phyloP scores from a whole-genome alignment of 352 stramenopile species.

The Halophytophthora batemanensis region DNA sequence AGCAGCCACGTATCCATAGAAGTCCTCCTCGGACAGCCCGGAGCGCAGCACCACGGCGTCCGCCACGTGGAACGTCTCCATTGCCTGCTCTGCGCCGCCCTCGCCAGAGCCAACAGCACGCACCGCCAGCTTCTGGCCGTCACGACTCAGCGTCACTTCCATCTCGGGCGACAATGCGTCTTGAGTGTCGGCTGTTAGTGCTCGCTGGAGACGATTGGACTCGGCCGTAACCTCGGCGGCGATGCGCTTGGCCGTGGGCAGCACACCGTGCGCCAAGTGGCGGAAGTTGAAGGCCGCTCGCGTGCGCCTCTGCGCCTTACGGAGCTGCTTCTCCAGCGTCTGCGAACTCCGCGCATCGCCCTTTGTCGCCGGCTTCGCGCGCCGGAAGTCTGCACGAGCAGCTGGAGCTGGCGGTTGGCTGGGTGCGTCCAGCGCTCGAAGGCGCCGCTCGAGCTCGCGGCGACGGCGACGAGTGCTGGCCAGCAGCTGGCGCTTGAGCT shows the following conservation, averaged over 20 bases:
- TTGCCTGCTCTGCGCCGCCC: background rate
- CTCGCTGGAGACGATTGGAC: constrained; percentile 18
- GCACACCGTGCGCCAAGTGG: constrained; percentile 44
- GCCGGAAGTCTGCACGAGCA: constrained; percentile 4
- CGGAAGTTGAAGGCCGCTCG: constrained; percentile 53
- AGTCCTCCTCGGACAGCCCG: constrained; percentile 51
- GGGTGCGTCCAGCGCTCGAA: background rate
- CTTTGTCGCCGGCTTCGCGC: background rate
- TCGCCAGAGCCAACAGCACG: background rate
- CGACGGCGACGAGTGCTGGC: constrained; percentile 12
- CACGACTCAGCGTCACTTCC: constrained; percentile 7
- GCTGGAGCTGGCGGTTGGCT: constrained; percentile 1
- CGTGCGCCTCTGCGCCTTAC: constrained; percentile 16
- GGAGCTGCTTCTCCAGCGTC: constrained; percentile 28
- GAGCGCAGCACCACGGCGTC: constrained; percentile 59
- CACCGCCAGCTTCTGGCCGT: constrained; percentile 14
- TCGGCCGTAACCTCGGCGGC: constrained; percentile 31
- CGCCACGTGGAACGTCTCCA: constrained; percentile 34
- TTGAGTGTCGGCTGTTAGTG: constrained; percentile 2
- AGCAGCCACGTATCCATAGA: constrained; percentile 48
- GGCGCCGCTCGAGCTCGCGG: constrained; percentile 18
- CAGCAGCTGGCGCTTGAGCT: constrained; percentile 30
- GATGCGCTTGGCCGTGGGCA: constrained; percentile 36
- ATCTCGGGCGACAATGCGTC: constrained; percentile 1
- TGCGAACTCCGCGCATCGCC: constrained; percentile 7